These are phyloP conservation scores for Neonectria ditissima DNA, from an alignment of 2,329 filamentous ascomycete species.

Conservation along the genomic window DNA sequence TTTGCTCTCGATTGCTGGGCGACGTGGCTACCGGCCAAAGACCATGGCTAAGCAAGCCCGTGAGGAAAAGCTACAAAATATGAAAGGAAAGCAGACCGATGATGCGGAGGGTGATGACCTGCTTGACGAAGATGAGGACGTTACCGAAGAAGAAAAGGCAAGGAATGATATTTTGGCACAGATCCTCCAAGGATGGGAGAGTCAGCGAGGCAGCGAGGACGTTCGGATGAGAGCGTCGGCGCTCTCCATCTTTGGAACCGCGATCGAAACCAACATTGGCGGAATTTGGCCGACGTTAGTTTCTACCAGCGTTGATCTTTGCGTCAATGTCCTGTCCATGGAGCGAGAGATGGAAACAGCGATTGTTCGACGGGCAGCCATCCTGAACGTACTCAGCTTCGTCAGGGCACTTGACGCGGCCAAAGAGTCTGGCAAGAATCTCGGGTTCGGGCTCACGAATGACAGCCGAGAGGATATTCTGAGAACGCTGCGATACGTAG, in stretches of 20 bases:
- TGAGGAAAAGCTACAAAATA: conserved; percentile 60
- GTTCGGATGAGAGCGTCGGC: conserved; percentile 77
- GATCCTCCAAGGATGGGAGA: conserved; percentile 76
- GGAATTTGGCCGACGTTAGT: conserved; percentile 66
- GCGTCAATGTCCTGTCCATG: conserved; percentile 70
- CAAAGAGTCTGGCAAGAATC: conserved; percentile 56
- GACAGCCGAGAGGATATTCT: conserved; percentile 71
- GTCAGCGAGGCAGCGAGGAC: conserved; percentile 74
- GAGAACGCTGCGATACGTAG: conserved; percentile 72
- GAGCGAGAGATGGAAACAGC: conserved; percentile 71
- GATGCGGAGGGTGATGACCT: conserved; percentile 59
- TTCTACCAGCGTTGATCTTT: conserved; percentile 70
- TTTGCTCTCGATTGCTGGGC: conserved; percentile 72
- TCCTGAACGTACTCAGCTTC: conserved; percentile 72
- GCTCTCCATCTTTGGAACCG: conserved; percentile 71
- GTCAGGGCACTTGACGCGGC: conserved; percentile 69
- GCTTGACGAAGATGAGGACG: conserved; percentile 60
- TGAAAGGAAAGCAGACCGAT: conserved; percentile 61
- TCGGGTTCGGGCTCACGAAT: conserved; percentile 67
- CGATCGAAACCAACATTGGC: conserved; percentile 70
- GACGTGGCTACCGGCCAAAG: conserved; percentile 71
- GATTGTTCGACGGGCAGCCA: conserved; percentile 75
- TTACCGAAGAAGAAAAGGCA: conserved; percentile 56
- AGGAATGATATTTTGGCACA: conserved; percentile 64
- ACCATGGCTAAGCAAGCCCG: conserved; percentile 67